Conservation (phyloP, 2,329 filamentous ascomycete species). For the Sphaerostilbella broomeana region DNA sequence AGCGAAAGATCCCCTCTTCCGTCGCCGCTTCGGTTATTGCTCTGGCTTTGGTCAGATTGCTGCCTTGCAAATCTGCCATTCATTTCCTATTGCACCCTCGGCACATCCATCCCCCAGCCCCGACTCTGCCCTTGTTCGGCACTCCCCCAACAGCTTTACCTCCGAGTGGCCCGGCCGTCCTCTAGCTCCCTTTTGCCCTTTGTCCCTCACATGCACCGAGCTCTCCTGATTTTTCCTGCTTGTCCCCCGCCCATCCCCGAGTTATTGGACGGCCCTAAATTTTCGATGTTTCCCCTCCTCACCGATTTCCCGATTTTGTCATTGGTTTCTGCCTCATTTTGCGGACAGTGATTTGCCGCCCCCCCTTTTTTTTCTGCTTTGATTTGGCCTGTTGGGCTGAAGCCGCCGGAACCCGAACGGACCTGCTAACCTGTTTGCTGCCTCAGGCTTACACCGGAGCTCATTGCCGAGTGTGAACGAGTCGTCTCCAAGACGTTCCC, state of each 20-base stretch:
- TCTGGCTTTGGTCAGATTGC: background rate
- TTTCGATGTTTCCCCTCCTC: background rate
- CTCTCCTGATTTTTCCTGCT: conserved; percentile 4
- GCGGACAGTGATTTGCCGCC: no score
- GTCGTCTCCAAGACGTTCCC: conserved; percentile 56
- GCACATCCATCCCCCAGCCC: background rate
- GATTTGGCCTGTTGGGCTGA: conserved; percentile 2
- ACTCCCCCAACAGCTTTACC: conserved; percentile 3
- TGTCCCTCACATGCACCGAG: conserved; percentile 6
- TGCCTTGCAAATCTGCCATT: background rate
- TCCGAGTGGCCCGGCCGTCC: conserved; percentile 13
- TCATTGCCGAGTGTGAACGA: conserved; percentile 53
- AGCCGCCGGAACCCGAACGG: conserved; percentile 17
- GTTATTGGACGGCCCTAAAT: conserved; percentile 10
- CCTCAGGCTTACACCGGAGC: conserved; percentile 46
- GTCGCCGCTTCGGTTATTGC: background rate
- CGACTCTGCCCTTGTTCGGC: background rate
- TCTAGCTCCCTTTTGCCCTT: conserved; percentile 4
- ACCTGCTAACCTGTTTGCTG: conserved; percentile 21
- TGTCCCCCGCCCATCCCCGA: conserved; percentile 9
- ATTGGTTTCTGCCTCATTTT: conserved; percentile 1
- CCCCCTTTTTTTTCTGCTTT: no score
- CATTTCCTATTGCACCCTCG: conserved; percentile 3
- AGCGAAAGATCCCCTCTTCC: background rate
- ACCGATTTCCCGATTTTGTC: background rate